Base-by-base conservation (phyloP, 2,329 filamentous ascomycete species). In the Xylariaceae sp. region DNA sequence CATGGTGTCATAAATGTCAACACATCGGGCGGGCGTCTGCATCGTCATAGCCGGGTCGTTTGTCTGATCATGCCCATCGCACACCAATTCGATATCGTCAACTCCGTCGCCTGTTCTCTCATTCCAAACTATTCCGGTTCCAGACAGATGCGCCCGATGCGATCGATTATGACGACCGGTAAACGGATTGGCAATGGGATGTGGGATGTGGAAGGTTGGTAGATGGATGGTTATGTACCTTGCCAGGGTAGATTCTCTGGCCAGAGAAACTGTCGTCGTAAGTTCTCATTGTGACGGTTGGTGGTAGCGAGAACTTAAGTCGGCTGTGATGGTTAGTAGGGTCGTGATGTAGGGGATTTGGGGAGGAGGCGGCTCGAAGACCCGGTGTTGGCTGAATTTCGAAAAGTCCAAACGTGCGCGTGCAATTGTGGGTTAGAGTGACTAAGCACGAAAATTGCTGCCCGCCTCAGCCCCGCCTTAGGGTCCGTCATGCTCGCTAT, bases 211-310 rank as follows among this genome's bases (percentile, higher is more conserved):
- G 19, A 19, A 19, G 19, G 31, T 30, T 27, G 27, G 6, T 31
- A 19, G 27, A 40, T 31, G 51, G 27, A 41, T 42, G 30, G 46
- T 41, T 37, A 5, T 78, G 75, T 80, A 84, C 81, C 81, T 84
- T 84, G 72, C 81, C 81, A 74, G 80, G 81, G 80, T 83, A 84
- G 67, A 84, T 84, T 77, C 78, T 82, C 79, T 79, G 77, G 72
- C 81, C 81, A 72, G 81, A 84, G 76, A 84, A 84, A 65, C 75
- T 73, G 73, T 84, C 81, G 75, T 84, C 81, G 81, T 84, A 84
- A 72, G 80, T 83, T 75, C 81, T 80, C 81, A 84, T 84, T 72
- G 74, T 83, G 72, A 67, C 70, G 70, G 68, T 72, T 58, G 69
- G 68, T 67, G 68, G 54, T 53, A 69, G 49, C 58, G 65, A 68